Conservation (phyloP, 192 early-diverging fungal genomes). For the Borealophlyctis nickersoniae region DNA sequence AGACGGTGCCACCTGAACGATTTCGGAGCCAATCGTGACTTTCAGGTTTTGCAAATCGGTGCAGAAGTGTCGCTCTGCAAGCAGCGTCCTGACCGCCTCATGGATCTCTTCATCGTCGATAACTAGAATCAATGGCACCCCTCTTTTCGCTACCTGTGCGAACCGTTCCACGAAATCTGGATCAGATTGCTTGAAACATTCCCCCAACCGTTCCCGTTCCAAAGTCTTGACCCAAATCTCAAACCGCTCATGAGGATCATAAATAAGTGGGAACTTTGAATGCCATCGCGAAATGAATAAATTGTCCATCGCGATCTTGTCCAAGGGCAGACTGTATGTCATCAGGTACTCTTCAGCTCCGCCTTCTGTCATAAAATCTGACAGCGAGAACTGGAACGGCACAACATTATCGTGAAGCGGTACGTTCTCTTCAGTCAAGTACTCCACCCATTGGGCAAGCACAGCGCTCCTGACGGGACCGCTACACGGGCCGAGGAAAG, state of each 20-base stretch:
- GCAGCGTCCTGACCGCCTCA: too few relatives aligned
- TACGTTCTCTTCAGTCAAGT: background rate
- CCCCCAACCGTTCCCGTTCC: constrained; percentile 10
- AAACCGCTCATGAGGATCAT: constrained; percentile 13
- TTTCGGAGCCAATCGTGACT: background rate
- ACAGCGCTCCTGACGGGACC: background rate
- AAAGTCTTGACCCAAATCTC: constrained; percentile 15
- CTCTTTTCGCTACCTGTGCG: too few relatives aligned
- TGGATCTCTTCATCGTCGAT: too few relatives aligned
- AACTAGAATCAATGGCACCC: too few relatives aligned
- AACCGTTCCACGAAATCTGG: too few relatives aligned
- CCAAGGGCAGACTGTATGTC: constrained; percentile 5
- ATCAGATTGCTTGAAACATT: too few relatives aligned
- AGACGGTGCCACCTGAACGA: background rate
- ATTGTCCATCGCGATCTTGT: constrained; percentile 11
- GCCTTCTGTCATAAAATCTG: constrained; percentile 11
- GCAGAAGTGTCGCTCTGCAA: too few relatives aligned
- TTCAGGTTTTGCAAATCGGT: too few relatives aligned
- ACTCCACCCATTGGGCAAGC: background rate
- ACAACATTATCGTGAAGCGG: background rate
- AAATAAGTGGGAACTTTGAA: constrained; percentile 13
- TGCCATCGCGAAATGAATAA: constrained; percentile 14
- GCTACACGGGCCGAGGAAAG: background rate
- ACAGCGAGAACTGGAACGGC: constrained; percentile 11
- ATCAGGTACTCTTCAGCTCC: constrained; percentile 11